phyloP scores from a whole-genome alignment of 495 filamentous ascomycete species.

The Tuber indicum region DNA sequence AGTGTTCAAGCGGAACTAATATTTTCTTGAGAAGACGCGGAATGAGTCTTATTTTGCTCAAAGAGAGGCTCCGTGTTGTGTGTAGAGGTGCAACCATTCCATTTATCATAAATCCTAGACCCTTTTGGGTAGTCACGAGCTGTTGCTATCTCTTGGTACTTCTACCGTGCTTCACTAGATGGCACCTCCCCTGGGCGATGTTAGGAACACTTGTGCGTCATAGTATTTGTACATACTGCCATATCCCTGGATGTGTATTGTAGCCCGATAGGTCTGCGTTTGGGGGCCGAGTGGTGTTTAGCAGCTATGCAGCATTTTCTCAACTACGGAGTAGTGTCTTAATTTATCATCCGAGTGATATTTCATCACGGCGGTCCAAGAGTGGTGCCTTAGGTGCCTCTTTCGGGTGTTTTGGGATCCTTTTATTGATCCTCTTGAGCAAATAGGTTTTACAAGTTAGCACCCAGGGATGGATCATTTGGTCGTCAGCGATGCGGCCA shows the following conservation, averaged over 20 bases:
- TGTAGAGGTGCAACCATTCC: not conserved
- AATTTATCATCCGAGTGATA: not conserved
- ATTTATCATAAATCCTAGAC: not conserved
- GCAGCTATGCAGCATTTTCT: not conserved
- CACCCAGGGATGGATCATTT: too few species aligned
- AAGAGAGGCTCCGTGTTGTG: not conserved
- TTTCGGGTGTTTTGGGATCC: too few species aligned
- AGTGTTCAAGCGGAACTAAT: not conserved
- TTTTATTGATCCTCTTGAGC: too few species aligned
- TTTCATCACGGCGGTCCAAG: too few species aligned
- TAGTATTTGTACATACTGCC: not conserved
- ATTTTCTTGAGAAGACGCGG: not conserved
- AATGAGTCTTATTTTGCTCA: not conserved
- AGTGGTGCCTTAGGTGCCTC: too few species aligned
- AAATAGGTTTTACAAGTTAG: too few species aligned
- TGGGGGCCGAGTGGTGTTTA: not conserved
- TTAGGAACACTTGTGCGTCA: not conserved
- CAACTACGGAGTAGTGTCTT: too few species aligned
- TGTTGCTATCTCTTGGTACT: not conserved
- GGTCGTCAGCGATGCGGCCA: too few species aligned
- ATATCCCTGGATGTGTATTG: not conserved
- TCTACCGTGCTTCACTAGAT: not conserved
- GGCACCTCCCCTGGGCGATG: not conserved
- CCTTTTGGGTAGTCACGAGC: not conserved
- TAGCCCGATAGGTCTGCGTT: not conserved